Conservation (phyloP, 2,329 filamentous ascomycete genomes). For the Fusarium euwallaceae region DNA sequence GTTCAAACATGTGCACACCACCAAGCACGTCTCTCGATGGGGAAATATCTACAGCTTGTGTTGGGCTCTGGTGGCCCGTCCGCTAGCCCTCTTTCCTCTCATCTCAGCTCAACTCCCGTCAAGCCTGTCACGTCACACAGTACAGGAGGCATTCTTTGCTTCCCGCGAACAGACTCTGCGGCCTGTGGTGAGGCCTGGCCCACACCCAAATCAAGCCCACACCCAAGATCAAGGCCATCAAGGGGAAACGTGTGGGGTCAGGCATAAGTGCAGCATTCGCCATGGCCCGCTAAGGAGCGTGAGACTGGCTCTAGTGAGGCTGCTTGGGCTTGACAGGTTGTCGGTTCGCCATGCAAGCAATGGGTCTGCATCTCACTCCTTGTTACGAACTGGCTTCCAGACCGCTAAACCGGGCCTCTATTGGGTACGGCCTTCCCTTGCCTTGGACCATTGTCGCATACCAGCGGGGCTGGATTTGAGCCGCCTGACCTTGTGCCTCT, state of each 20-base stretch:
- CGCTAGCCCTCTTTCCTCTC: slow-evolving; percentile 27
- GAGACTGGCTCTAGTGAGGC: slow-evolving; percentile 40
- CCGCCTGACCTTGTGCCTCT: slow-evolving; percentile 17
- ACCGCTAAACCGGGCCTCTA: slow-evolving; percentile 12
- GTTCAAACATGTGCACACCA: slow-evolving; percentile 21
- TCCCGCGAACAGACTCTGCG: slow-evolving; percentile 31
- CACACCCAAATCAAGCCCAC: slow-evolving; percentile 6
- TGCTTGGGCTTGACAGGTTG: slow-evolving; percentile 44
- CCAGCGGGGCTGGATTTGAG: slow-evolving; percentile 26
- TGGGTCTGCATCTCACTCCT: slow-evolving; percentile 39
- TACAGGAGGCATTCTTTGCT: slow-evolving; percentile 20
- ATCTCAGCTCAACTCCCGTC: slow-evolving; percentile 24
- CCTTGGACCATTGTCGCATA: slow-evolving; percentile 30
- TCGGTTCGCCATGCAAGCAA: slow-evolving; percentile 48
- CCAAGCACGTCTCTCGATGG: slow-evolving; percentile 30
- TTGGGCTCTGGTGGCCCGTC: slow-evolving; percentile 11
- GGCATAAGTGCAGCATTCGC: slow-evolving; percentile 47
- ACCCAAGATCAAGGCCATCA: slow-evolving; percentile 27
- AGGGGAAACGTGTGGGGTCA: slow-evolving; percentile 45
- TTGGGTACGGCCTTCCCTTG: slow-evolving; percentile 14
- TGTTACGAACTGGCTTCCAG: slow-evolving; percentile 37
- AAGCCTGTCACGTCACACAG: slow-evolving; percentile 34
- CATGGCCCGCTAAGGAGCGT: slow-evolving; percentile 19
- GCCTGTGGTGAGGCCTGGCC: slow-evolving; percentile 36
- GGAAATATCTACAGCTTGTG: slow-evolving; percentile 26